A percentile compares a stretch with the other conserved stretches of the same genome.
phyloP scores from a whole-genome alignment of 2,329 filamentous ascomycete genomes.

The Penicillium vulpinum region DNA sequence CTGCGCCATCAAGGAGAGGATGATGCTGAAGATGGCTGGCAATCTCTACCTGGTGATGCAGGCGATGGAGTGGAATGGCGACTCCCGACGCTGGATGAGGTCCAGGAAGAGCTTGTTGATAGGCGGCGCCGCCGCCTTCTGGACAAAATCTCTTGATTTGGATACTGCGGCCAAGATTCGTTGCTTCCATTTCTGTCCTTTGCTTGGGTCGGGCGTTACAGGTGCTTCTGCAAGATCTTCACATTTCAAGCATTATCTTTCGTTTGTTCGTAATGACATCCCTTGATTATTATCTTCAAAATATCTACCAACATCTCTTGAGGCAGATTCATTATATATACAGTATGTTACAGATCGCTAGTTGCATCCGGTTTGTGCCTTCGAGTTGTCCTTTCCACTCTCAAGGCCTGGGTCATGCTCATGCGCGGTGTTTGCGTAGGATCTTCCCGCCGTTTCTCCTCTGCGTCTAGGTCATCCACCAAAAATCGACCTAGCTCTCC shows the following conservation, averaged over 20 bases:
- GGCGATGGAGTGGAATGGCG: slow-evolving; percentile 82
- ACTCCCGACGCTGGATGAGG: slow-evolving; percentile 82
- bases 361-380: slow-evolving; percentile 29
- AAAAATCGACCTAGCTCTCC: slow-evolving; percentile 75
- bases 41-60: slow-evolving; percentile 79
- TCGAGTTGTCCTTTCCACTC: slow-evolving; percentile 37
- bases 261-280: slow-evolving; percentile 16
- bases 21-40: slow-evolving; percentile 69
- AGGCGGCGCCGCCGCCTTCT: slow-evolving; percentile 78
- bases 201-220: slow-evolving; percentile 23
- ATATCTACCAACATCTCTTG: neutral
- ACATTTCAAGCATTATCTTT: slow-evolving; percentile 19
- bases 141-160: slow-evolving; percentile 66
- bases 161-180: neutral
- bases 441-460: slow-evolving; percentile 54
- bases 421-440: slow-evolving; percentile 32
- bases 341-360: slow-evolving; percentile 22
- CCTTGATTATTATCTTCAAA: slow-evolving; percentile 5
- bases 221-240: slow-evolving; percentile 24
- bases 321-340: slow-evolving; percentile 21
- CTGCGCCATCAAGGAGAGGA: slow-evolving; percentile 62
- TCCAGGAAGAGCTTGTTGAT: slow-evolving; percentile 91
- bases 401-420: slow-evolving; percentile 48
- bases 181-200: slow-evolving; percentile 16
- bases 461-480: slow-evolving; percentile 71